A percentile compares a stretch with the other conserved stretches of the same genome.
phyloP scores from a whole-genome alignment of 192 early-diverging fungal genomes.

The Coemansia sp. region DNA sequence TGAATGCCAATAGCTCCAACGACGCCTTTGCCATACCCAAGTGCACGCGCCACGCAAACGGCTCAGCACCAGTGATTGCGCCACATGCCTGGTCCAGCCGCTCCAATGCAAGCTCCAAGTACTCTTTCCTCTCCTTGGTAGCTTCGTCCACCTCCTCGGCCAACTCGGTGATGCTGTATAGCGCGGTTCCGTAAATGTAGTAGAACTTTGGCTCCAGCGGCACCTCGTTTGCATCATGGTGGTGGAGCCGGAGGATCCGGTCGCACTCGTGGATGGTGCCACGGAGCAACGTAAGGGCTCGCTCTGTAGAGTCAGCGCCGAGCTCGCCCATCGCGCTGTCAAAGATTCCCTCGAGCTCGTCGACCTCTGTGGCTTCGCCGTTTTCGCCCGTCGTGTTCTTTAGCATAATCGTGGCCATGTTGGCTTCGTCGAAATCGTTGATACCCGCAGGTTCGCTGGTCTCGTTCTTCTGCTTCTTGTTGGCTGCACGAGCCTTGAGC shows the following conservation, averaged over 20 bases:
- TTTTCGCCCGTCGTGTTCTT: conserved; percentile 18
- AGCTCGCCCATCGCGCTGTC: conserved; percentile 52
- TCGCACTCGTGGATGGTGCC: conserved; percentile 64
- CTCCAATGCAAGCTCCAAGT: conserved; percentile 33
- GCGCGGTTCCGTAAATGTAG: conserved; percentile 58
- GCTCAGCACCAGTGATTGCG: conserved; percentile 2
- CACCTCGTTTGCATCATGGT: conserved; percentile 6
- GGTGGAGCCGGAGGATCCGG: conserved; percentile 51
- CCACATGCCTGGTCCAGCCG: conserved; percentile 41
- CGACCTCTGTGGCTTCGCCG: conserved; percentile 52
- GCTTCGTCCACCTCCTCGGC: conserved; percentile 1
- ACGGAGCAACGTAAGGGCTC: conserved; percentile 51
- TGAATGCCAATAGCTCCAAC: conserved; percentile 14
- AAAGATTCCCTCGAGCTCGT: conserved; percentile 56
- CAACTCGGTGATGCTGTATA: conserved; percentile 51
- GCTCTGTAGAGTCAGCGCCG: conserved; percentile 25
- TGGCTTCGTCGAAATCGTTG: conserved; percentile 42
- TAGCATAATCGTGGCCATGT: conserved; percentile 47
- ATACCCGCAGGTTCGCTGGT: conserved; percentile 9
- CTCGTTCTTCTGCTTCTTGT: conserved; percentile 13
- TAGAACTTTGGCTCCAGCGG: conserved; percentile 53
- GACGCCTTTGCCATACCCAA: conserved; percentile 29
- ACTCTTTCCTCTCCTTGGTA: conserved; percentile 18
- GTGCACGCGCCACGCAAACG: conserved; percentile 25
- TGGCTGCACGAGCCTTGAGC: conserved; percentile 51